Percentiles rank a stretch among this genome's conserved stretches.
Evolutionary conservation across 129 eudicot genomes (phyloP).

Genomic region (Artemisia tridentata): DNA sequence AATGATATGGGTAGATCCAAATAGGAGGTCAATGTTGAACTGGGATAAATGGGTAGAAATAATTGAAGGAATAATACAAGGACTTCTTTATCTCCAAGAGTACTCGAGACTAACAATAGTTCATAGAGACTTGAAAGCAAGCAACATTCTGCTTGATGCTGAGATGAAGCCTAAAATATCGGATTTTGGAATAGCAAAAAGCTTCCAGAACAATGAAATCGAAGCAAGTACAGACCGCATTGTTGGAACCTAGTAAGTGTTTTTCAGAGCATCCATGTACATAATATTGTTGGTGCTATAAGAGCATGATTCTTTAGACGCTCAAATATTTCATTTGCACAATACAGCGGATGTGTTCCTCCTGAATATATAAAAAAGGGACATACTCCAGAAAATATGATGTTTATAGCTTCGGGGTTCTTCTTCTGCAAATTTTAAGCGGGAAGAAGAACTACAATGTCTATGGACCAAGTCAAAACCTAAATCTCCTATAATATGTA

Average conservation of each 20-base stretch:
- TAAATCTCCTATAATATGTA: constrained; percentile 31
- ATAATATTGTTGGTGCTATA: no score
- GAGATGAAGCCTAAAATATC: constrained; percentile 55
- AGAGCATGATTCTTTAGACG: not conserved
- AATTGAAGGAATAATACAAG: constrained; percentile 55
- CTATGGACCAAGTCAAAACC: constrained; percentile 29
- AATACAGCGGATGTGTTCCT: constrained; percentile 49
- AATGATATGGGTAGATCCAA: constrained; percentile 34
- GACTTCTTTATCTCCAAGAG: constrained; percentile 61
- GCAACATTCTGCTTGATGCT: constrained; percentile 47
- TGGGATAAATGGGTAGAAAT: constrained; percentile 51
- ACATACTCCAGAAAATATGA: constrained; percentile 49
- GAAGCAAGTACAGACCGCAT: constrained; percentile 49
- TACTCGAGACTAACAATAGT: constrained; percentile 50
- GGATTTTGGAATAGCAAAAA: constrained; percentile 61
- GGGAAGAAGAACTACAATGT: constrained; percentile 35
- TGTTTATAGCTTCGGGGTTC: constrained; percentile 54
- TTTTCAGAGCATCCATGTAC: no score
- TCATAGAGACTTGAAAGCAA: constrained; percentile 57
- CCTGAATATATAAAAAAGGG: constrained; percentile 48
- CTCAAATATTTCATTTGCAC: not conserved
- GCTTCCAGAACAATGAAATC: constrained; percentile 42
- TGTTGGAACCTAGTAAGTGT: constrained; percentile 60
- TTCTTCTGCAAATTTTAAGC: constrained; percentile 44
- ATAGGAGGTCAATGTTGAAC: constrained; percentile 26